phyloP scores from a whole-genome alignment of 2,329 filamentous ascomycete genomes.

The Colletotrichum sp. region DNA sequence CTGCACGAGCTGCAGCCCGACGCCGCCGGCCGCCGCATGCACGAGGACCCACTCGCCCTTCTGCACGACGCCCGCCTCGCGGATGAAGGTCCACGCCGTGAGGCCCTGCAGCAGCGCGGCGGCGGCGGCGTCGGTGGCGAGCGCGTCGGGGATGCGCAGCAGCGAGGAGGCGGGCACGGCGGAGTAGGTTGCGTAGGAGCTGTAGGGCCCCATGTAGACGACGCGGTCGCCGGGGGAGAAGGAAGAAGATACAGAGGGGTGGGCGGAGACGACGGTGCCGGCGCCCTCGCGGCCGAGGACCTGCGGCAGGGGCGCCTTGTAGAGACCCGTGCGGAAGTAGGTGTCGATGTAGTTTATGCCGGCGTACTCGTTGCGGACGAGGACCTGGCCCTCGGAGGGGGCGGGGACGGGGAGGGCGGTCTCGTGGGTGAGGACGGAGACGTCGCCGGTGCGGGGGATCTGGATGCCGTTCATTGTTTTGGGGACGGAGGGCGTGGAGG shows the following conservation, averaged over 20 bases:
- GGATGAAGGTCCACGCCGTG: constrained; percentile 80
- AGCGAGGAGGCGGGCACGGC: constrained; percentile 58
- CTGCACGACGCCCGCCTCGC: constrained; percentile 78
- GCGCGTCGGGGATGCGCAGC: constrained; percentile 66
- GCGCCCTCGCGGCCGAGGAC: constrained; percentile 81
- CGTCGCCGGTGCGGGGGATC: constrained; percentile 74
- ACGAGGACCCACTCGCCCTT: constrained; percentile 83
- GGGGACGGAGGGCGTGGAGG: not conserved
- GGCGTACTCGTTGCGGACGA: constrained; percentile 80
- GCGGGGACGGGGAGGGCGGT: constrained; percentile 75
- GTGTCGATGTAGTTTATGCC: constrained; percentile 92
- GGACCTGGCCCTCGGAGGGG: constrained; percentile 71
- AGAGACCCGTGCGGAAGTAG: constrained; percentile 88
- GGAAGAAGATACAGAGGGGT: constrained; percentile 48
- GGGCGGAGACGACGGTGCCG: constrained; percentile 71
- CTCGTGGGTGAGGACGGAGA: constrained; percentile 74
- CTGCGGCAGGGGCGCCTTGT: constrained; percentile 74
- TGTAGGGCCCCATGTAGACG: constrained; percentile 64
- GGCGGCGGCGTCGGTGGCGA: constrained; percentile 68
- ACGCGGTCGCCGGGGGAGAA: constrained; percentile 74
- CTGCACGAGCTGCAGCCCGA: constrained; percentile 78
- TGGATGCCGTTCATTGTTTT: constrained; percentile 74
- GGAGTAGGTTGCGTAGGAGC: constrained; percentile 63
- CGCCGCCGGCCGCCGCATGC: constrained; percentile 85
- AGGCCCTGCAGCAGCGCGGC: constrained; percentile 81